A percentile compares a stretch with the other conserved stretches of the same genome.
Evolutionary conservation across 2,329 filamentous ascomycete species (phyloP).

Genomic region (Lithohypha guttulata): DNA sequence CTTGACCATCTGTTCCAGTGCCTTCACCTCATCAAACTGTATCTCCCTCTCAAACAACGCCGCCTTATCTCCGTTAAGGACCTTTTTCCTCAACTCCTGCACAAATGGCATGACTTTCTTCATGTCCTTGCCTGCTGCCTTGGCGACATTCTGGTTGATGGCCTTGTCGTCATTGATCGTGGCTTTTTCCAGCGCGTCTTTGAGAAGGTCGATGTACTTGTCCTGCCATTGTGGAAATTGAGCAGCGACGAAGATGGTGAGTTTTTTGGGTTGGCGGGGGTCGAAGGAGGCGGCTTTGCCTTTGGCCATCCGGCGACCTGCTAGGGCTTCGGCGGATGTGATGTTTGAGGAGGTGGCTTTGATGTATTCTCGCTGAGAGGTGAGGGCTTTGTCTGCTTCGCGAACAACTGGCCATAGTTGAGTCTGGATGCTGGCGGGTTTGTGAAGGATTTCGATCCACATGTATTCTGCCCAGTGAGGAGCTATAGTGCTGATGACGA

Average conservation of each 20-base stretch:
- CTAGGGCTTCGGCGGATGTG: slow-evolving; percentile 65
- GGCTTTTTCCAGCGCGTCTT: slow-evolving; percentile 55
- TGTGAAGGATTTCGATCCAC: slow-evolving; percentile 82
- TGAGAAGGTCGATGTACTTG: slow-evolving; percentile 73
- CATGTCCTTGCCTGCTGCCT: slow-evolving; percentile 61
- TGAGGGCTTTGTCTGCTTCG: slow-evolving; percentile 54
- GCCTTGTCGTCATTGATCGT: slow-evolving; percentile 66
- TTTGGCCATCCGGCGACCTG: slow-evolving; percentile 80
- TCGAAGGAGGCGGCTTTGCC: slow-evolving; percentile 80
- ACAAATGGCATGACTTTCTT: slow-evolving; percentile 99
- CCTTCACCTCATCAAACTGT: slow-evolving; percentile 71
- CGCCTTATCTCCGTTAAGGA: slow-evolving; percentile 50
- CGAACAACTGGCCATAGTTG: slow-evolving; percentile 62
- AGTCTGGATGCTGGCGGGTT: slow-evolving; percentile 63
- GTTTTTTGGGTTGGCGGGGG: slow-evolving; percentile 81
- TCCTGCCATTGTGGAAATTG: slow-evolving; percentile 85
- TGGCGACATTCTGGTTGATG: slow-evolving; percentile 65
- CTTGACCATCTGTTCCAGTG: slow-evolving; percentile 65
- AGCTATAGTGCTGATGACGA: slow-evolving; percentile 71
- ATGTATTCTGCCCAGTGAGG: slow-evolving; percentile 94
- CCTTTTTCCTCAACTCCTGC: slow-evolving; percentile 71
- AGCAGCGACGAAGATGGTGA: slow-evolving; percentile 72
- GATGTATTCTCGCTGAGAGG: slow-evolving; percentile 74
- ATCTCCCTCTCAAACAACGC: slow-evolving; percentile 74
- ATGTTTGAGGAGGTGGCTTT: slow-evolving; percentile 64